Conservation (phyloP, 768 basidiomycete genomes). For the Termitomyces eurrhizus region DNA sequence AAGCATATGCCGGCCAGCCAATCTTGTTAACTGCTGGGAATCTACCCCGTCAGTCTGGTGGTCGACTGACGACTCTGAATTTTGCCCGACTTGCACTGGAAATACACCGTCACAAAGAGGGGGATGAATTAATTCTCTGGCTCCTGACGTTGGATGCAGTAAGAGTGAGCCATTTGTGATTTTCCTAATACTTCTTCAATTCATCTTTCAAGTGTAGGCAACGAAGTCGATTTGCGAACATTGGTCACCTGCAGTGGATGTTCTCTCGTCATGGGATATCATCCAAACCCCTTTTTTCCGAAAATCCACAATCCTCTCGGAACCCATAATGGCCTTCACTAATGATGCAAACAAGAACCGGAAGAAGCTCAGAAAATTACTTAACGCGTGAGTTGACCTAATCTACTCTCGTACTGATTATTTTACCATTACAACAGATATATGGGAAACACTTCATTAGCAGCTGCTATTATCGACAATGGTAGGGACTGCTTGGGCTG, state of each 20-base stretch:
- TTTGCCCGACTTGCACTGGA: constrained; percentile 4
- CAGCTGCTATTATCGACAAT: not conserved
- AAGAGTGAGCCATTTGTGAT: not conserved
- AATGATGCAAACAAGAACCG: not conserved
- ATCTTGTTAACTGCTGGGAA: not conserved
- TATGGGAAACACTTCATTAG: constrained; percentile 1
- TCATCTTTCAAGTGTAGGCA: not conserved
- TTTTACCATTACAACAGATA: not conserved
- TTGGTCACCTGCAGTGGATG: not conserved
- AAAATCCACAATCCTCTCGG: not conserved
- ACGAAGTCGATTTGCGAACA: not conserved
- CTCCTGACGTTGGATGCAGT: not conserved
- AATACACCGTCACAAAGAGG: not conserved
- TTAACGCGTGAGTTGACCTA: not conserved
- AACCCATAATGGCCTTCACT: not conserved
- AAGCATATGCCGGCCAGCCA: not conserved
- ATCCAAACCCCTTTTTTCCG: not conserved
- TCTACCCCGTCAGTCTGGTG: not conserved
- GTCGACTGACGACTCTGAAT: not conserved
- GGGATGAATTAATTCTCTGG: constrained; percentile 3
- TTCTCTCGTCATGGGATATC: not conserved
- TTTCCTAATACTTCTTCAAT: not conserved
- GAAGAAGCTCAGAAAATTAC: not conserved
- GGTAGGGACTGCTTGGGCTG: not conserved
- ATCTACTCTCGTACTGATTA: not conserved